Evolutionary conservation across 306 rosid genomes (phyloP), one percentile per base, ranked within the genome.

Genomic region (Senna siamea): DNA sequence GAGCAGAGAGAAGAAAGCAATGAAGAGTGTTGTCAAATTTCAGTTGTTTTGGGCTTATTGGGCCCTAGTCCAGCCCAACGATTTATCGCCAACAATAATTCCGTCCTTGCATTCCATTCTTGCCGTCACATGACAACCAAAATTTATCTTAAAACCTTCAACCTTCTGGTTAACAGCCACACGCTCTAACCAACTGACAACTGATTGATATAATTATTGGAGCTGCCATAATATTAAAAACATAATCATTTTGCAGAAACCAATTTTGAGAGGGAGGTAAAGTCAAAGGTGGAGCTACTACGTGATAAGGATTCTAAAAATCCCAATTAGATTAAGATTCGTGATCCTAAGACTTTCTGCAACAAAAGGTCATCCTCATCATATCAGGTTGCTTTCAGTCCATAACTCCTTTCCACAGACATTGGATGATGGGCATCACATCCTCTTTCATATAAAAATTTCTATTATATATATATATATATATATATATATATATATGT

Each of bases 121-220:
- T n/a, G n/a, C n/a, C n/a, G n/a, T n/a, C n/a, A n/a, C n/a, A n/a
- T n/a, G n/a, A n/a, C n/a, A n/a, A n/a, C n/a, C n/a, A n/a, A n/a
- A n/a, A n/a, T n/a, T n/a, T n/a, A n/a, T n/a, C n/a, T n/a, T n/a
- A n/a, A n/a, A n/a, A 76, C 76, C 76, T 69, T 76, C 80, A 55
- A 76, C 70, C 70, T 76, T 76, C 70, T 69, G 76, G 80, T 76
- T 69, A 69, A 69, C 70, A 76, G 80, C 75, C 80, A 69, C 69
- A 76, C 69, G 80, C 75, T 76, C 69, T 47, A 47, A 68, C 73
- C 79, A 54, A 66, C 79, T 75, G 74, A 76, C 30, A 26, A 3
- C 30, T 26, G 30, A 26, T 26, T 26, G 30, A 3, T 26, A 26
- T 26, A 26, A 26, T 26, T 26, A n/a, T n/a, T n/a, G n/a, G n/a